Evolutionary conservation across 495 filamentous ascomycete species (phyloP), one percentile per base, ranked within the genome.

Genomic region (Parachaetomium inaequale): DNA sequence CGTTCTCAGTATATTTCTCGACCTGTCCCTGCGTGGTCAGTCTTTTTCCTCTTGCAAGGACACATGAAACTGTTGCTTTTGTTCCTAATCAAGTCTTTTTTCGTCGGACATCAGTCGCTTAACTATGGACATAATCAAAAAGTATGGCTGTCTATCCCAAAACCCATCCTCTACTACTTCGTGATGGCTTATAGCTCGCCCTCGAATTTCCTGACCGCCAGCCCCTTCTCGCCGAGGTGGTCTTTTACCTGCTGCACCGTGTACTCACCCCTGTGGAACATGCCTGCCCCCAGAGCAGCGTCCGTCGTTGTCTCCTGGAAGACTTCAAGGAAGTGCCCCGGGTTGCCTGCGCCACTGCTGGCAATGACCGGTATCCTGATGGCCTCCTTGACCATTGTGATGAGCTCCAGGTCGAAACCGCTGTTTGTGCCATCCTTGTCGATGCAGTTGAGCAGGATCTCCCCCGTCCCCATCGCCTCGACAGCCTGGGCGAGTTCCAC

Each of bases 191-290:
- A 81, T 52, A 78, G 65, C 25, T 78, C 73, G 0, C 76, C 76
- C 51, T 96, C 92, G 70, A 87, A 89, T 61, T 85, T 80, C 61
- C 94, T 81, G 17, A 98, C 87, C 57, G 92, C 72, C 54, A 96
- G 78, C 2, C 88, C 88, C 68, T 85, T 83, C 26, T 81, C 73
- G n/a, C 80, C 80, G 42, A 98, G 70, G 67, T 88, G 82, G 61
- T 92, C 85, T 73, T 98, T 98, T n/a, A 98, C 94, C 63, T 98
- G 85, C 70, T 86, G 85, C 10, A 98, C 93, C 1, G 93, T 96
- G 71, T 92, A 98, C 76, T 98, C 93, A 29, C 87, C 89, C 31
- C 95, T 82, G 76, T 98, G 94, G 72, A 98, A 98, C 87, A 98
- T 98, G 54, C 94, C 94, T 26, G 94, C 94, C 17, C 94, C 94